phyloP scores from a whole-genome alignment of 139 green algal species.

The Micractinium conductrix region DNA sequence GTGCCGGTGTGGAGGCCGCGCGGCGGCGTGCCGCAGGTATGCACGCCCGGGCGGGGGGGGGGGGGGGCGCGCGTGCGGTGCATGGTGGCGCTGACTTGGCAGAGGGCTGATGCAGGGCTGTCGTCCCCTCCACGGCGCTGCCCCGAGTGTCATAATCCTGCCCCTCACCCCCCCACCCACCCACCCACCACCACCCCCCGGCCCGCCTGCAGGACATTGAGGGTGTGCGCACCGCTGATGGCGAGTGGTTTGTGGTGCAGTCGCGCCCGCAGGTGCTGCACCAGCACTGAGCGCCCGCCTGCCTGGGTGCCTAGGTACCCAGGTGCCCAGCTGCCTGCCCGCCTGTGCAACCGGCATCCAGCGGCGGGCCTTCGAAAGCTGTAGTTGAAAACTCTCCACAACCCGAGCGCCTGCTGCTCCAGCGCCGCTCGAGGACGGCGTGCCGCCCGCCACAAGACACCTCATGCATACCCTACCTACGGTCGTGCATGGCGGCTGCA shows the following conservation, averaged over 20 bases:
- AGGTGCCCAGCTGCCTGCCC: no score
- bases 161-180: neutral
- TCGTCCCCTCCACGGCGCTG: neutral
- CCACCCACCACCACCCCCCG: neutral
- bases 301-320: neutral
- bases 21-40: neutral
- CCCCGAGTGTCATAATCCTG: neutral
- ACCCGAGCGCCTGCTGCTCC: no score
- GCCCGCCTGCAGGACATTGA: conserved; percentile 80
- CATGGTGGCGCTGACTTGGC: no score
- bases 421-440: neutral
- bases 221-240: conserved; percentile 64
- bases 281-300: neutral
- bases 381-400: neutral
- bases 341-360: neutral
- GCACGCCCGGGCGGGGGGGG: no score
- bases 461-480: no score
- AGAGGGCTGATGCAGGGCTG: neutral
- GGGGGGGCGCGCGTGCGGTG: no score
- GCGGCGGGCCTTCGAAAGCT: neutral
- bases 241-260: conserved; percentile 78
- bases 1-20: neutral
- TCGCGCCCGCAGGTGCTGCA: conserved; percentile 75
- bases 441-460: neutral
- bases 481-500: conserved; percentile 8